These are phyloP conservation scores for Gnetum montanum DNA, from an alignment of 75 land plant genomes.

Conservation along the genomic window DNA sequence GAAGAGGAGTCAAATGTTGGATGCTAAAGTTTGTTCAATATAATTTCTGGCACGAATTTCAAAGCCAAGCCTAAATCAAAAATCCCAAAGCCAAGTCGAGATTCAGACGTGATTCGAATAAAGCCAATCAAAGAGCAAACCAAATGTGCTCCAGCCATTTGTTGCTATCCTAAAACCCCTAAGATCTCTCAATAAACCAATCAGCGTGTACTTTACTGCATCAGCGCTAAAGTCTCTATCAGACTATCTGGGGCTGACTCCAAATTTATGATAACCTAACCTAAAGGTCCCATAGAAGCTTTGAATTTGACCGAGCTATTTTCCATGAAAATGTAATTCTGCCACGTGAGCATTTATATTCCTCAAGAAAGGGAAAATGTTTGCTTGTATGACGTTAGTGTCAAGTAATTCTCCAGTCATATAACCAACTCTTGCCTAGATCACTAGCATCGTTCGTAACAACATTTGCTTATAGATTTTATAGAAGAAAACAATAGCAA, in stretches of 20 bases:
- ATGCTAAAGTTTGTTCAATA: constrained; percentile 79
- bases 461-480: no score
- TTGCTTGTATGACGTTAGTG: constrained; percentile 47
- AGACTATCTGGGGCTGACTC: constrained; percentile 85
- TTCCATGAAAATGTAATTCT: constrained; percentile 94
- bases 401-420: constrained; percentile 85
- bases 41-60: constrained; percentile 96
- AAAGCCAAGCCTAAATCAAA: no score
- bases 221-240: constrained; percentile 73
- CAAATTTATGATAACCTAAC: constrained; percentile 70
- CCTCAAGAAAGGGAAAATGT: constrained; percentile 87
- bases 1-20: constrained; percentile 96
- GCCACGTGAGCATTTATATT: constrained; percentile 71
- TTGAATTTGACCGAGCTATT: constrained; percentile 82
- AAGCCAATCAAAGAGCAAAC: constrained; percentile 93
- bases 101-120: constrained; percentile 94
- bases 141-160: constrained; percentile 83
- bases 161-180: constrained; percentile 97
- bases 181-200: constrained; percentile 91
- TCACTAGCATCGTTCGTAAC: no score
- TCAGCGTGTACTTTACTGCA: constrained; percentile 77
- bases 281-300: constrained; percentile 71
- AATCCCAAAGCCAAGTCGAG: no score
- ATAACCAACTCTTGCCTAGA: no score
- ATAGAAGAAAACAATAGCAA: no score